Evolutionary conservation across 768 basidiomycete species (phyloP), one percentile per base, ranked within the genome.

Genomic region (Coprinopsis sp.): DNA sequence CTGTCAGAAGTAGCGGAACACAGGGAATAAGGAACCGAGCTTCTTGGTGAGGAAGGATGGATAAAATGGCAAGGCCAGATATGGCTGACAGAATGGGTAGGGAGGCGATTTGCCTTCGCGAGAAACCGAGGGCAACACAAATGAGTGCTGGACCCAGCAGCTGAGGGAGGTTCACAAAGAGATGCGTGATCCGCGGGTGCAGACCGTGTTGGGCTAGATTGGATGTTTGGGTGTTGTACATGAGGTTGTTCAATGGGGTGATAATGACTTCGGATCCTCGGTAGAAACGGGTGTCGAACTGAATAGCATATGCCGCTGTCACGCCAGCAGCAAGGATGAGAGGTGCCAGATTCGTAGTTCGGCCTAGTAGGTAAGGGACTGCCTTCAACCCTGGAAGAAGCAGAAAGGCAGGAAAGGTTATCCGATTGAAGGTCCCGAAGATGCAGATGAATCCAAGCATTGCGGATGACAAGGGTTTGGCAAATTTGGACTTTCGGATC

Each of bases 141-240:
- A 42, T 28, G 27, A 42, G 24, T 42, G 40, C 40, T n/a, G 40
- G 40, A 4, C 40, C 40, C 12, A 42, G 24, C 14, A 42, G 40
- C 12, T 28, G 40, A 16, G 24, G 40, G 24, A 42, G 13, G 27
- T 42, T 42, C 27, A 42, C 27, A 21, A 27, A 16, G 4, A 42
- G 4, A 19, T 42, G 40, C 10, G 24, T 42, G 6, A 27, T n/a
- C n/a, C 40, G 40, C 19, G 40, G 40, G 22, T 42, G 27, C 5
- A 42, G 40, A 19, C 40, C 40, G 18, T 42, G 40, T 19, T 42
- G 6, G 6, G 40, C 40, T 11, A 42, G 18, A 18, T 42, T 42
- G 14, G 40, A 42, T 4, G 40, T 28, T 42, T 42, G 40, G 6
- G 40, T 42, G 18, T 42, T 42, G 40, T 42, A 42, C n/a, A 42